Conservation (phyloP, 345 rosid species). For the Ceriops zippeliana region DNA sequence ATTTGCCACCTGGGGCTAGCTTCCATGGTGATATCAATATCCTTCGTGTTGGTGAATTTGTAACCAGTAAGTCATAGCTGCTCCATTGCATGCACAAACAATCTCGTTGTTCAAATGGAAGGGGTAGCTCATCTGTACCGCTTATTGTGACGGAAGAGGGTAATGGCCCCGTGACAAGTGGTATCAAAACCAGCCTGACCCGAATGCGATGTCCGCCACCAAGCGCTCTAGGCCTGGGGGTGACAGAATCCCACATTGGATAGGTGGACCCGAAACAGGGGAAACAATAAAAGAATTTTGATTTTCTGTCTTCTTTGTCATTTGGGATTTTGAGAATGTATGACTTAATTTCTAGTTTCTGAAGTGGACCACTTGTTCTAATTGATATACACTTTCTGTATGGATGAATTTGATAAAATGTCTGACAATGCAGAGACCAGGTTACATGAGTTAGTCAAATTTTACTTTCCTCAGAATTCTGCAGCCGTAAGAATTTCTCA, state of each 20-base stretch:
- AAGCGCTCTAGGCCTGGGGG: too few species aligned
- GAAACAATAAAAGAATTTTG: slow-evolving; percentile 64
- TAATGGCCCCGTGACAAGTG: too few species aligned
- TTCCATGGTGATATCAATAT: slow-evolving; percentile 93
- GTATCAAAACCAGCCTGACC: too few species aligned
- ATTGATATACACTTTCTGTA: slow-evolving; percentile 88
- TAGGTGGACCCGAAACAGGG: slow-evolving; percentile 58
- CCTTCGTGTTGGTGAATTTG: slow-evolving; percentile 96
- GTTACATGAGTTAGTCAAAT: slow-evolving; percentile 71
- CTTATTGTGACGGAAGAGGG: slow-evolving; percentile 32
- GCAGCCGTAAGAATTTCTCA: background rate
- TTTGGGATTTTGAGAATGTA: slow-evolving; percentile 23
- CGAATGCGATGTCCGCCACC: too few species aligned
- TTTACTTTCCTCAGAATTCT: slow-evolving; percentile 2
- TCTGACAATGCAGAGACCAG: slow-evolving; percentile 94
- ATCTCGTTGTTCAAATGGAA: slow-evolving; percentile 90
- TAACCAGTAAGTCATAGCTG: slow-evolving; percentile 93
- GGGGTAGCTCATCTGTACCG: slow-evolving; percentile 99
- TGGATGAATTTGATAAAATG: slow-evolving; percentile 97
- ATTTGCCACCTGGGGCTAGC: slow-evolving; percentile 76
- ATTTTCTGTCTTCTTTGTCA: background rate
- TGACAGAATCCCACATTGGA: too few species aligned
- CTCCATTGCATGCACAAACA: slow-evolving; percentile 93
- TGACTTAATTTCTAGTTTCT: slow-evolving; percentile 51
- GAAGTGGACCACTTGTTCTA: slow-evolving; percentile 96